These are phyloP conservation scores for Penicillium sp. DNA, from an alignment of 2,329 filamentous ascomycete genomes.

Conservation along the genomic window DNA sequence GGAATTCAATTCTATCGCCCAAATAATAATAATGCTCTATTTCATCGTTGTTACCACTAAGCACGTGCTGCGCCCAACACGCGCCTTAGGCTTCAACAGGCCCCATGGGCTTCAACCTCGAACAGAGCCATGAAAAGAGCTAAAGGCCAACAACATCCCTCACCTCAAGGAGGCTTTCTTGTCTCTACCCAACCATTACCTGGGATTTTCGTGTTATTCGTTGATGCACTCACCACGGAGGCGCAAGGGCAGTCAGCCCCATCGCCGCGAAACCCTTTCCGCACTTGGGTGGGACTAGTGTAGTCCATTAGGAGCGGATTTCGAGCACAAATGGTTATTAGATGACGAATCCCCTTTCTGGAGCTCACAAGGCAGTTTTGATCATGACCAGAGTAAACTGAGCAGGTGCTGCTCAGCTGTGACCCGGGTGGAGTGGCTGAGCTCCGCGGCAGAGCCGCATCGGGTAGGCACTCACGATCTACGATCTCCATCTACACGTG, in stretches of 20 bases:
- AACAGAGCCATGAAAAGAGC: not conserved
- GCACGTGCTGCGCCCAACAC: not conserved
- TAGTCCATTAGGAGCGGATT: not conserved
- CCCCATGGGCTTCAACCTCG: not conserved
- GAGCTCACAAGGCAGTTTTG: not conserved
- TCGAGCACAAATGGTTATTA: not conserved
- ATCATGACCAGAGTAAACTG: not conserved
- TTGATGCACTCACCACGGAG: too few relatives aligned
- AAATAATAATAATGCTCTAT: not conserved
- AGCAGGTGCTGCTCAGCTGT: not conserved
- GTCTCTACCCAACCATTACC: too few relatives aligned
- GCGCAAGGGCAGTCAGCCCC: not conserved
- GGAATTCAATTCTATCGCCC: too few relatives aligned
- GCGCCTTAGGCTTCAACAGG: not conserved
- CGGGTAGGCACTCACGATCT: not conserved
- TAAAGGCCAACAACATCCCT: not conserved
- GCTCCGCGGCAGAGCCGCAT: not conserved
- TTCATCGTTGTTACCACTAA: not conserved
- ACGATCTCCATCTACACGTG: not conserved
- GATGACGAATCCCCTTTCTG: not conserved
- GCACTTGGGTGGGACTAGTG: not conserved
- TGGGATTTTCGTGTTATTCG: too few relatives aligned
- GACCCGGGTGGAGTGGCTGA: slow-evolving; percentile 1
- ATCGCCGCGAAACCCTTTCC: not conserved
- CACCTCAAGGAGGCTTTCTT: not conserved